A percentile compares a stretch with the other conserved stretches of the same genome.
Evolutionary conservation across 257 asterid species (phyloP).

Genomic region (Linaria vulgaris): DNA sequence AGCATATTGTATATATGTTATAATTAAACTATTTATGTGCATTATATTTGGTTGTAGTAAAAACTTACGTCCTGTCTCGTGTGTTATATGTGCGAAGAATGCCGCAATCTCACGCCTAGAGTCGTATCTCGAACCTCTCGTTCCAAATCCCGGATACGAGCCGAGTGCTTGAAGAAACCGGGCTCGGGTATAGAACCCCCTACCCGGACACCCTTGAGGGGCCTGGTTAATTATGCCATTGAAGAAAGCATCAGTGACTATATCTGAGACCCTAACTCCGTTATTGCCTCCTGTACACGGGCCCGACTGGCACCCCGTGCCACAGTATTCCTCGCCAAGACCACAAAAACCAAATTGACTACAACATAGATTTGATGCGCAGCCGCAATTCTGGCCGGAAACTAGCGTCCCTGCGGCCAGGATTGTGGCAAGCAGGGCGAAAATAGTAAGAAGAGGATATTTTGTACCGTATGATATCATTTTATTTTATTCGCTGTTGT

Average conservation of each 20-base stretch:
- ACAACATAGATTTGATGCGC: conserved; percentile 27
- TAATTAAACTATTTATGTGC: background rate
- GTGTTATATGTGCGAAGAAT: conserved; percentile 54
- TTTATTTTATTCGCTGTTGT: conserved; percentile 10
- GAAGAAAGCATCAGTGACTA: conserved; percentile 36
- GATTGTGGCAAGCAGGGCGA: conserved; percentile 23
- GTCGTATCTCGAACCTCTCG: conserved; percentile 36
- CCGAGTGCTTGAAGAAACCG: conserved; percentile 42
- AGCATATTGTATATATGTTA: background rate
- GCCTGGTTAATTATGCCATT: conserved; percentile 36
- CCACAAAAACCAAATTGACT: conserved; percentile 51
- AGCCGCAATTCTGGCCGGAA: conserved; percentile 14
- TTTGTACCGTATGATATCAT: background rate
- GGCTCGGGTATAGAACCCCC: conserved; percentile 40
- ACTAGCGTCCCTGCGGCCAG: conserved; percentile 24
- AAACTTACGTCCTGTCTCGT: conserved; percentile 51
- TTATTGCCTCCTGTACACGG: conserved; percentile 23
- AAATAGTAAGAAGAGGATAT: conserved; percentile 1
- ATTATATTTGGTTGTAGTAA: background rate
- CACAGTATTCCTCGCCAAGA: conserved; percentile 34
- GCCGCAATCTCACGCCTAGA: conserved; percentile 53
- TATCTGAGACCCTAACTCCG: conserved; percentile 17
- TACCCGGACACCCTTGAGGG: conserved; percentile 33
- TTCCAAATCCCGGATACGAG: conserved; percentile 41
- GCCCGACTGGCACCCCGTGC: conserved; percentile 44